phyloP scores from a whole-genome alignment of 495 filamentous ascomycete genomes.

The Evansstolkia leycettana region DNA sequence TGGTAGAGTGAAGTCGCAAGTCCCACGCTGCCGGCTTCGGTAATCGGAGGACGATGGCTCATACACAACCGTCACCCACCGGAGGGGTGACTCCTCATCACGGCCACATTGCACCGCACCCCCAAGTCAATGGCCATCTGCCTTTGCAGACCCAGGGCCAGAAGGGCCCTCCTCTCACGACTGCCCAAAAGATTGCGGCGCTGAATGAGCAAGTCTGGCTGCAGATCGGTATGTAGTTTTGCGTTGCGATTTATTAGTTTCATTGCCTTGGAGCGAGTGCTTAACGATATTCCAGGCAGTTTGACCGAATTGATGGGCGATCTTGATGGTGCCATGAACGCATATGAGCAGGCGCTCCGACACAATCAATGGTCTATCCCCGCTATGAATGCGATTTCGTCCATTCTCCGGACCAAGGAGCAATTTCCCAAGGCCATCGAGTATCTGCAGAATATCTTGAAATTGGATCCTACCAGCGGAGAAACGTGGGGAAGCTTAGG shows the following conservation, averaged over 20 bases:
- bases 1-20: not conserved
- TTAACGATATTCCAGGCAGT: constrained; percentile 58
- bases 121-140: constrained; percentile 40
- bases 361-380: constrained; percentile 83
- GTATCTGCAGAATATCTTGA: constrained; percentile 81
- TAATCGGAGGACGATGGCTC: constrained; percentile 22
- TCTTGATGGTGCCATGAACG: constrained; percentile 71
- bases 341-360: constrained; percentile 79
- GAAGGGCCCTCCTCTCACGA: constrained; percentile 35
- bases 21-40: constrained; percentile 4
- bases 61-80: constrained; percentile 42
- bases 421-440: constrained; percentile 91
- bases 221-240: constrained; percentile 59
- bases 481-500: constrained; percentile 95
- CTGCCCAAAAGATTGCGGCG: constrained; percentile 46
- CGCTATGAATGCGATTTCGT: constrained; percentile 89
- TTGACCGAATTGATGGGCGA: constrained; percentile 83
- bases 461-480: constrained; percentile 77
- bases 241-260: not conserved
- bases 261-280: too few species aligned
- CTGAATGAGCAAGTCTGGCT: constrained; percentile 89
- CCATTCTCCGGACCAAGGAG: constrained; percentile 81
- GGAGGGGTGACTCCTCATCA: constrained; percentile 36
- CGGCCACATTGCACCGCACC: constrained; percentile 35
- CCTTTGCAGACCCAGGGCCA: constrained; percentile 41